phyloP scores from a whole-genome alignment of 441 rosid genomes.

The Biscutella laevigata region DNA sequence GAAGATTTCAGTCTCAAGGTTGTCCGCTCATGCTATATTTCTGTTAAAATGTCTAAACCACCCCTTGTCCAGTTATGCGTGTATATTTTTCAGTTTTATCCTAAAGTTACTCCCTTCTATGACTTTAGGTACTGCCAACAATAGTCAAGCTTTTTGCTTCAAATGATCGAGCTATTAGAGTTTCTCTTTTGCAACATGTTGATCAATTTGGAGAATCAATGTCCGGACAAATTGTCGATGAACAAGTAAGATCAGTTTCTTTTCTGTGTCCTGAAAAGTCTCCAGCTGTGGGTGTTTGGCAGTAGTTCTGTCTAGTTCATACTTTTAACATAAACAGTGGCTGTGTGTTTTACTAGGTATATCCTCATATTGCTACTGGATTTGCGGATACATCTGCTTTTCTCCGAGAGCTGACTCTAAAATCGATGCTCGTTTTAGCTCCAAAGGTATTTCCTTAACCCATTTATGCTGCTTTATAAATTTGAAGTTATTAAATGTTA shows the following conservation, averaged over 20 bases:
- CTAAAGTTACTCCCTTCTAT: conserved; percentile 11
- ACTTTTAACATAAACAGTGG: conserved; percentile 6
- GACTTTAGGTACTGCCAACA: conserved; percentile 68
- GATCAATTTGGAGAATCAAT: conserved; percentile 93
- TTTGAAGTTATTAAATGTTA: neutral
- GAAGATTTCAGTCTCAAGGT: conserved; percentile 92
- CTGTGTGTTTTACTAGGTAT: conserved; percentile 44
- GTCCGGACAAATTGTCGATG: conserved; percentile 81
- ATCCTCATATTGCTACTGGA: conserved; percentile 89
- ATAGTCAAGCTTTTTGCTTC: conserved; percentile 83
- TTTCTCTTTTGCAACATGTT: conserved; percentile 90
- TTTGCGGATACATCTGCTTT: conserved; percentile 88
- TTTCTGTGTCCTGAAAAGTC: conserved; percentile 5
- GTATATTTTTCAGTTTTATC: neutral
- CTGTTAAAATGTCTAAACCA: conserved; percentile 5
- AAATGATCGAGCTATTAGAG: conserved; percentile 87
- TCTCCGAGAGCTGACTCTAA: conserved; percentile 96
- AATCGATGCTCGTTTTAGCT: conserved; percentile 94
- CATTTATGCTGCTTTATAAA: neutral
- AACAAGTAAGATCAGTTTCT: conserved; percentile 59
- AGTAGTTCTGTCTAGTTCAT: conserved; percentile 10
- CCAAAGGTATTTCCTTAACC: conserved; percentile 63
- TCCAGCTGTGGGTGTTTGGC: neutral
- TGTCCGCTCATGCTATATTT: conserved; percentile 13
- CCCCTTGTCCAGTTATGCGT: too few species aligned